A percentile compares a stretch with the other conserved stretches of the same genome.
phyloP scores from a whole-genome alignment of 2,329 filamentous ascomycete genomes.

The Pestalotiopsis fici region DNA sequence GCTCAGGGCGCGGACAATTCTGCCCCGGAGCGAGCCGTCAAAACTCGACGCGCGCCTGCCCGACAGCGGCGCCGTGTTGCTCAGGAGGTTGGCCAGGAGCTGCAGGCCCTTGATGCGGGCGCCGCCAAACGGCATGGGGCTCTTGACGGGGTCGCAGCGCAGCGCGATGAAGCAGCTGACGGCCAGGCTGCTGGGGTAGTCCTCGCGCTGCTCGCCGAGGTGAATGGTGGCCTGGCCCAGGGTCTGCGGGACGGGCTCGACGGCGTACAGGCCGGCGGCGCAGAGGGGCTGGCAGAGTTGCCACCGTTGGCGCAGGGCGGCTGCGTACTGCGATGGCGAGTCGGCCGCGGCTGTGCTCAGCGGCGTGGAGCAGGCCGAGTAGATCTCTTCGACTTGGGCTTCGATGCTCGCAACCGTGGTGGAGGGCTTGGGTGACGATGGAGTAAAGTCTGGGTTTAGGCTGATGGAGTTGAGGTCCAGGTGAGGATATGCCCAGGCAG shows the following conservation, averaged over 20 bases:
- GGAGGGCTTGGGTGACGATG: conserved; percentile 28
- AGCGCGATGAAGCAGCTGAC: conserved; percentile 49
- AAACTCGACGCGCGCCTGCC: conserved; percentile 19
- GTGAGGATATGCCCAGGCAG: conserved; percentile 41
- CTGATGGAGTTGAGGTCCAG: conserved; percentile 46
- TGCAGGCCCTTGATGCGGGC: conserved; percentile 52
- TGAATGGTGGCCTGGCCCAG: conserved; percentile 46
- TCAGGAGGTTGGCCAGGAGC: conserved; percentile 52
- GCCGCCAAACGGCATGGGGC: conserved; percentile 50
- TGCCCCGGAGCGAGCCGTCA: conserved; percentile 3
- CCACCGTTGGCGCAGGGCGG: conserved; percentile 37
- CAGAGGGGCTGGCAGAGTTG: conserved; percentile 37
- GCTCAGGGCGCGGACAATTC: conserved; percentile 30
- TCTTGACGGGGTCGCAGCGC: conserved; percentile 50
- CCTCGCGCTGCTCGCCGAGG: conserved; percentile 39
- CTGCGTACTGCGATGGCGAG: conserved; percentile 12
- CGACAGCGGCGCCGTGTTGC: conserved; percentile 44
- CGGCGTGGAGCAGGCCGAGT: conserved; percentile 24
- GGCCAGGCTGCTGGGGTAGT: conserved; percentile 44
- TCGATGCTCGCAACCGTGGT: conserved; percentile 19
- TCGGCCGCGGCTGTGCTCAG: conserved; percentile 10
- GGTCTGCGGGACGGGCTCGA: conserved; percentile 48
- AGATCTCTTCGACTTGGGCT: conserved; percentile 29
- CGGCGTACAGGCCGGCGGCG: conserved; percentile 42
- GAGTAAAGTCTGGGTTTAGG: conserved; percentile 40